phyloP scores from a whole-genome alignment of 1,284 basidiomycete species.

The Rhodotorula sp. region DNA sequence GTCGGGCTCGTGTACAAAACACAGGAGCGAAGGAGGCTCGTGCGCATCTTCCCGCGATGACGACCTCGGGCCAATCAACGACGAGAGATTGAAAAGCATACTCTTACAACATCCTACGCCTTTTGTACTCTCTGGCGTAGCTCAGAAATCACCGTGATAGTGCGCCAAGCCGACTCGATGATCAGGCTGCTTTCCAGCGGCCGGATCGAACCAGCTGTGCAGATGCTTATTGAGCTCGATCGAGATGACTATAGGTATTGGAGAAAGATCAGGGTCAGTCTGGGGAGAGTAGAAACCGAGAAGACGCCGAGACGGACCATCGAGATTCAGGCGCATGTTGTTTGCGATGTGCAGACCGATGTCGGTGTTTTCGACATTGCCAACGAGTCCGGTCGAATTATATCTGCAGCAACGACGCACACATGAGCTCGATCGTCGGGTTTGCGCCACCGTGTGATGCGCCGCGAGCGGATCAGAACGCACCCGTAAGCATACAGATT shows the following conservation, averaged over 20 bases:
- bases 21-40: background rate
- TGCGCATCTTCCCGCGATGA: no score
- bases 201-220: constrained; percentile 16
- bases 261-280: background rate
- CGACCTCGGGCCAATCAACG: background rate
- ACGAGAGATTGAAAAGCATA: background rate
- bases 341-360: constrained; percentile 32
- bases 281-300: background rate
- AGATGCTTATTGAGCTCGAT: constrained; percentile 36
- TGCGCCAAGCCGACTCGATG: constrained; percentile 21
- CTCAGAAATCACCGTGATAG: constrained; percentile 39
- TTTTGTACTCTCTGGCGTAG: background rate
- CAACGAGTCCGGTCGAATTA: constrained; percentile 43
- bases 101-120: background rate
- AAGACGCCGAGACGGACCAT: constrained; percentile 6
- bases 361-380: constrained; percentile 51
- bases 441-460: no score
- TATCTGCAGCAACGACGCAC: background rate
- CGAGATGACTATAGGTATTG: constrained; percentile 23
- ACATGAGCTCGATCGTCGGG: background rate
- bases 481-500: constrained; percentile 50
- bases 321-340: constrained; percentile 24
- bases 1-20: background rate
- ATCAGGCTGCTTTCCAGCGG: constrained; percentile 9
- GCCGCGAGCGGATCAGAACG: background rate